phyloP scores from a whole-genome alignment of 78 protist genomes.

The Dictyostelium discoideum region DNA sequence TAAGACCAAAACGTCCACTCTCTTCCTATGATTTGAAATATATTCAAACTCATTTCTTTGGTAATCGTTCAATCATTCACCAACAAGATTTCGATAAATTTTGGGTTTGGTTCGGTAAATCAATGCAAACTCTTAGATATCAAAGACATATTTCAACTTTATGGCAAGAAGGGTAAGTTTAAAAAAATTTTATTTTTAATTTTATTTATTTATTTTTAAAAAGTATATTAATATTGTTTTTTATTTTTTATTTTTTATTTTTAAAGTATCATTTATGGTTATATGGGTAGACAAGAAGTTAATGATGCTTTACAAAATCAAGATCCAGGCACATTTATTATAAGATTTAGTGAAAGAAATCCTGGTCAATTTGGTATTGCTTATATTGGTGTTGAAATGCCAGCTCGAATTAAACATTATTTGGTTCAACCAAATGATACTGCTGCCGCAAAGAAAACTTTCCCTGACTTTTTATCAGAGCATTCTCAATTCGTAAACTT shows the following conservation, averaged over 20 bases:
- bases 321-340: conserved; percentile 79
- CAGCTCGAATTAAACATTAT: conserved; percentile 76
- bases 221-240: neutral
- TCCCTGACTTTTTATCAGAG: conserved; percentile 82
- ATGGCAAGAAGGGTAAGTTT: conserved; percentile 81
- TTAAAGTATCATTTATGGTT: conserved; percentile 70
- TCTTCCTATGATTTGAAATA: conserved; percentile 72
- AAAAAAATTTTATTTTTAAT: no score
- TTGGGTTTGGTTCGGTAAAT: conserved; percentile 84
- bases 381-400: conserved; percentile 69
- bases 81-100: conserved; percentile 80
- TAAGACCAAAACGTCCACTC: conserved; percentile 67
- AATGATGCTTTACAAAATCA: conserved; percentile 72
- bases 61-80: conserved; percentile 56
- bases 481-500: conserved; percentile 73
- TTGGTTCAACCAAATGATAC: conserved; percentile 81
- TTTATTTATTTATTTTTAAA: neutral
- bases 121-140: conserved; percentile 77
- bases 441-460: conserved; percentile 78
- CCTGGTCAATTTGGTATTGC: conserved; percentile 85
- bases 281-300: conserved; percentile 81
- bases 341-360: conserved; percentile 78
- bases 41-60: conserved; percentile 75
- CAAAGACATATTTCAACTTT: conserved; percentile 76
- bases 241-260: neutral